phyloP scores from a whole-genome alignment of 2,329 filamentous ascomycete genomes.

The Calonectria leucothoes region DNA sequence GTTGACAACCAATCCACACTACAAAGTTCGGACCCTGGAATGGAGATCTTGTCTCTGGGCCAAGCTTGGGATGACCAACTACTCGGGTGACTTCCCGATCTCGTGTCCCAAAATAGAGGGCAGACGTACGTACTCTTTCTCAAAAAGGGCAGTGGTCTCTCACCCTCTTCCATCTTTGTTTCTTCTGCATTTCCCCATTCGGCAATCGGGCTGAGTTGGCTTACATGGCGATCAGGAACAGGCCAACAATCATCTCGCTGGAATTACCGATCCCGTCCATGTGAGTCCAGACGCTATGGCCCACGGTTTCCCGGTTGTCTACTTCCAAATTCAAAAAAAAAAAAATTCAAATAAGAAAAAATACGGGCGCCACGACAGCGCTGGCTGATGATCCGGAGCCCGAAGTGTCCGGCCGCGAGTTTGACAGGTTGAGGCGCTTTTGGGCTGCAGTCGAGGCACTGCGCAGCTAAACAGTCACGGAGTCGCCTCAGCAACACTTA shows the following conservation, averaged over 20 bases:
- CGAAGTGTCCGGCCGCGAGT: neutral
- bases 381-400: neutral
- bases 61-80: neutral
- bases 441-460: neutral
- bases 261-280: neutral
- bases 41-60: neutral
- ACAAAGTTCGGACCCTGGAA: neutral
- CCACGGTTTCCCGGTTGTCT: neutral
- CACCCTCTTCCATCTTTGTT: neutral
- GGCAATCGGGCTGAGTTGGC: neutral
- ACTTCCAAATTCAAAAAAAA: neutral
- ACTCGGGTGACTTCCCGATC: neutral
- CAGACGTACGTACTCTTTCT: neutral
- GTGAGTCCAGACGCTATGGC: neutral
- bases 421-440: neutral
- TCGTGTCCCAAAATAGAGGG: constrained; percentile 6
- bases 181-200: neutral
- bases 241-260: neutral
- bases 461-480: neutral
- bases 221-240: neutral
- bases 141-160: neutral
- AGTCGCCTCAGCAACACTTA: neutral
- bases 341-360: too few species aligned
- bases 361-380: too few species aligned
- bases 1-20: neutral